A percentile compares a stretch with the other conserved stretches of the same genome.
Conservation (phyloP, 371 early-diverging fungal genomes). For the Mucor velutinosus region DNA sequence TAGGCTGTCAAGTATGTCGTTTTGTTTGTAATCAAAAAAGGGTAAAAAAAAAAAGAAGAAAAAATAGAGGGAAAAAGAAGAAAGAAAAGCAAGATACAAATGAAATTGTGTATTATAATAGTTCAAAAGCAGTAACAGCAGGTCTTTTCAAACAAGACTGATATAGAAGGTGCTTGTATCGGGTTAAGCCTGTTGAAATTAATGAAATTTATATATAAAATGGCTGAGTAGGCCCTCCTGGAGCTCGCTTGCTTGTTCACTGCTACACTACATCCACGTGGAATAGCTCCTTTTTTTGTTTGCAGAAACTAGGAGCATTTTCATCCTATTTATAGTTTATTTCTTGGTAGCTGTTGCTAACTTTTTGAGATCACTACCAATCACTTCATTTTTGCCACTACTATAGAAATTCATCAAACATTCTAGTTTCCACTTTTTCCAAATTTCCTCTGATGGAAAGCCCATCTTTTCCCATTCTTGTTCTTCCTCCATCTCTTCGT, state of each 20-base stretch:
- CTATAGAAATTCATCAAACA: slow-evolving; percentile 52
- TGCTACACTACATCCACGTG: not conserved
- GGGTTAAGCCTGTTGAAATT: not conserved
- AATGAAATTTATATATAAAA: not conserved
- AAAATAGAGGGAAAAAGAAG: not conserved
- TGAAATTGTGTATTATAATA: slow-evolving; percentile 1
- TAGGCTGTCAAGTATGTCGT: not conserved
- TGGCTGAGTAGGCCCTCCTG: not conserved
- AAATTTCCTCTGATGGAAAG: slow-evolving; percentile 42
- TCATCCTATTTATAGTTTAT: slow-evolving; percentile 8
- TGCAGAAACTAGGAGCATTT: slow-evolving; percentile 4
- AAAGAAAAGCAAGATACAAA: not conserved
- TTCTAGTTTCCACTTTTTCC: slow-evolving; percentile 53
- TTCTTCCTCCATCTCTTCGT: slow-evolving; percentile 22
- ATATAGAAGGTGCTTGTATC: not conserved
- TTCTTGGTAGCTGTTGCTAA: slow-evolving; percentile 24
- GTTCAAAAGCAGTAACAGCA: not conserved
- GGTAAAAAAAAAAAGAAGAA: slow-evolving; percentile 8
- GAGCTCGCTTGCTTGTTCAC: not conserved
- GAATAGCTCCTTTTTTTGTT: slow-evolving; percentile 3
- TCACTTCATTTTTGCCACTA: slow-evolving; percentile 46
- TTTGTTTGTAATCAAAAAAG: not conserved
- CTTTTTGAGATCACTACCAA: slow-evolving; percentile 50
- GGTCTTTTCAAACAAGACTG: not conserved
- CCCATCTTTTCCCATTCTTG: slow-evolving; percentile 50